Percentiles rank a stretch among this genome's conserved stretches.
phyloP scores from a whole-genome alignment of 1,284 basidiomycete genomes.

The Mixia osmundae region DNA sequence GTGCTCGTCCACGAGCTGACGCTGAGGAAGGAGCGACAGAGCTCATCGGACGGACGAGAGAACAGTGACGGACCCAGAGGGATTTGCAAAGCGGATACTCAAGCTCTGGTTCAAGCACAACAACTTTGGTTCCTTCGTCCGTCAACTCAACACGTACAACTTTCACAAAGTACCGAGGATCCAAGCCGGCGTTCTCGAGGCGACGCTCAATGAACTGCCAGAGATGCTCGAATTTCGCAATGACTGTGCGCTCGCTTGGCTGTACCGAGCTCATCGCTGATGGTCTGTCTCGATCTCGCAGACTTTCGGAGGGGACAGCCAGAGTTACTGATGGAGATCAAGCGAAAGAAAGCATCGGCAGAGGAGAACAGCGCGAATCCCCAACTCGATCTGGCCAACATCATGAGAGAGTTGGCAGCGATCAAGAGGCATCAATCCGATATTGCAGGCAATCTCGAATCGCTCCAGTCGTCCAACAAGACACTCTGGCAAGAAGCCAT shows the following conservation, averaged over 20 bases:
- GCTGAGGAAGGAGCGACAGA: background rate
- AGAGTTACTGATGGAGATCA: constrained; percentile 70
- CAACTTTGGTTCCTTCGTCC: constrained; percentile 80
- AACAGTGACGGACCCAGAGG: constrained; percentile 74
- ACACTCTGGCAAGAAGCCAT: constrained; percentile 79
- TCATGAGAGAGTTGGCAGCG: constrained; percentile 58
- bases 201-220: constrained; percentile 62
- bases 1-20: constrained; percentile 16
- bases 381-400: constrained; percentile 41
- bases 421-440: constrained; percentile 80
- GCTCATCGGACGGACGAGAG: background rate
- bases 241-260: constrained; percentile 3
- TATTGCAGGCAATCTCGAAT: constrained; percentile 66
- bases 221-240: constrained; percentile 19
- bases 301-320: constrained; percentile 72
- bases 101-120: constrained; percentile 91
- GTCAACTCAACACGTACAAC: constrained; percentile 94
- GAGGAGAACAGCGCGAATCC: background rate
- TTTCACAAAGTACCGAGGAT: constrained; percentile 64
- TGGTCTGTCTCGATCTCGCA: constrained; percentile 47
- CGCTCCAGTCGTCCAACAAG: constrained; percentile 68
- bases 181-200: constrained; percentile 65
- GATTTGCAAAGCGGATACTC: constrained; percentile 70
- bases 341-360: constrained; percentile 36
- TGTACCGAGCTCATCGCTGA: background rate